Base-by-base conservation (phyloP, 2,329 filamentous ascomycete species). In the Venturia aucupariae region DNA sequence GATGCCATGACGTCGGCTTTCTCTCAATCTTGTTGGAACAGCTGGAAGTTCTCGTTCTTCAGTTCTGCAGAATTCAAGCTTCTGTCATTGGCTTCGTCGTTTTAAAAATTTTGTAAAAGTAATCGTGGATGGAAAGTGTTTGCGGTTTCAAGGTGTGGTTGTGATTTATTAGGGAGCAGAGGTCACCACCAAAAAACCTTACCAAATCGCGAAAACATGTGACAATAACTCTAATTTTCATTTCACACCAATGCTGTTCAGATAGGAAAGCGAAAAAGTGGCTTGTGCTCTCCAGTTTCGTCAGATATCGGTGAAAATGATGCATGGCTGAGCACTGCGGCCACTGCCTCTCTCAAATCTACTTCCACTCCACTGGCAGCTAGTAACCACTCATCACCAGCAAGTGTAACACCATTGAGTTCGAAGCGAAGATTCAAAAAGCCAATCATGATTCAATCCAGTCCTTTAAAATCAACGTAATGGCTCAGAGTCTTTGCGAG, bases 1-100 rank as follows among this genome's bases (percentile, higher is more conserved):
- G 44, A 63, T 42, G 68, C 79, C 3, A 73, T 73, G 32, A 51
- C 22, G 46, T 24, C 44, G 44, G n/a, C n/a, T 13, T 22, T 7
- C 15, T 51, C n/a, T 46, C 19, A 24, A 38, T 41, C 11, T 13
- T 41, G 46, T 51, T 8, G 27, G 51, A 22, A 10, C 19, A n/a
- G 51, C 7, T 7, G 35, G 11, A 19, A 57, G 30, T 6, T 46
- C 48, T 8, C 48, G 6, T 35, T 13, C 7, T 6, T 57, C 39
- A 17, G 1, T 15, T 13, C 5, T 41, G 39, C 11, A 15, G 1
- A 13, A 41, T 10, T 41, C 11, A 10, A 17, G 39, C 11, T 15
- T 41, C 39, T 4, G 39, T 41, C 39, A 17, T 41, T 41, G 11
- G 15, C 15, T 41, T 2, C 11, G 39, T 17, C 39, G 15, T 17